A percentile compares a stretch with the other conserved stretches of the same genome.
phyloP scores from a whole-genome alignment of 768 basidiomycete genomes.

The Podaxis sp. region DNA sequence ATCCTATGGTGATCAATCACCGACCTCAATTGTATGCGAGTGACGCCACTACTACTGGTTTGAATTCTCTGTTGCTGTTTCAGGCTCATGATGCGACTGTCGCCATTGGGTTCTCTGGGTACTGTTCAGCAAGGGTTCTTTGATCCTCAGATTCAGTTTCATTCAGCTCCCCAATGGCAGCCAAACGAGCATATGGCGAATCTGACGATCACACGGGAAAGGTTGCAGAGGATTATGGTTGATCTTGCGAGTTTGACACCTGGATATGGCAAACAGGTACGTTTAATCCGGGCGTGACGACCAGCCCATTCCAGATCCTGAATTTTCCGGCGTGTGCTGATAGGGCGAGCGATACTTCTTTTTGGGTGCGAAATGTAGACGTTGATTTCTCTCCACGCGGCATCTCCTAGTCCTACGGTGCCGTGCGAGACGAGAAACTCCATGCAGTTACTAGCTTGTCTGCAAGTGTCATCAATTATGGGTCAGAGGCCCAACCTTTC shows the following conservation, averaged over 20 bases:
- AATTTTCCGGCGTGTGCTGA: background rate
- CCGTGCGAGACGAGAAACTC: background rate
- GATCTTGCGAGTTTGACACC: background rate
- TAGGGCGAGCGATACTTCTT: background rate
- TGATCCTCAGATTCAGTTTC: background rate
- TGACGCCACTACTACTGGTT: background rate
- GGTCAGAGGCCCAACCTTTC: background rate
- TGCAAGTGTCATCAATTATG: background rate
- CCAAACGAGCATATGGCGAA: background rate
- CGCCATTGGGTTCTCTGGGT: background rate
- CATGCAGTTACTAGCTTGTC: background rate
- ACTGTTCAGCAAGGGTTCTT: background rate
- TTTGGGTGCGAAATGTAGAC: background rate
- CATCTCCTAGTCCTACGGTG: background rate
- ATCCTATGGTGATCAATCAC: background rate
- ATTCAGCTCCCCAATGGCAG: background rate
- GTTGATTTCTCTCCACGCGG: background rate
- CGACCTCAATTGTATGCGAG: background rate
- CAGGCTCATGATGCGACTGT: background rate
- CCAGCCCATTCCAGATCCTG: background rate
- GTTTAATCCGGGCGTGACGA: background rate
- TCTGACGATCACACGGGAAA: background rate
- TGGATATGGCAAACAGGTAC: background rate
- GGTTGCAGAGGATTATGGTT: slow-evolving; percentile 1
- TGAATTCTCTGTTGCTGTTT: background rate